Percentiles rank a stretch among this genome's conserved stretches.
phyloP scores from a whole-genome alignment of 352 stramenopile genomes.

The Pythium rishiriense region DNA sequence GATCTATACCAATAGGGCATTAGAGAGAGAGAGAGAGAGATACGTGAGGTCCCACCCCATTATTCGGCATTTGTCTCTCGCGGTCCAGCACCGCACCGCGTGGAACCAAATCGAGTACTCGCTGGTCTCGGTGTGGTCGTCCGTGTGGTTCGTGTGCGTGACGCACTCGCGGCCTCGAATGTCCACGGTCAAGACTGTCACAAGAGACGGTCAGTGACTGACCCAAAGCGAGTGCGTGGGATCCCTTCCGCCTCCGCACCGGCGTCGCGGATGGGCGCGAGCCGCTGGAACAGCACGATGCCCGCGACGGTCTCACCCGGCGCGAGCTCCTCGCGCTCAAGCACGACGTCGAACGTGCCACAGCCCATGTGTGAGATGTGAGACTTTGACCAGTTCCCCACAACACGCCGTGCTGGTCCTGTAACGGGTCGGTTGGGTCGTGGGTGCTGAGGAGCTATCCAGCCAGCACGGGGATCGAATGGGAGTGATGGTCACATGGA shows the following conservation, averaged over 20 bases:
- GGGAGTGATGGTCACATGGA: too few relatives aligned
- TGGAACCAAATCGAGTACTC: slow-evolving; percentile 1
- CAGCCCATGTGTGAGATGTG: too few relatives aligned
- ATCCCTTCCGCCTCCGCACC: not conserved
- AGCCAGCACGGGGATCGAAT: too few relatives aligned
- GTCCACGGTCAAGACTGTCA: not conserved
- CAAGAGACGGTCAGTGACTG: too few relatives aligned
- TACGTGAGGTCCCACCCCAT: too few relatives aligned
- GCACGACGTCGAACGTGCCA: not conserved
- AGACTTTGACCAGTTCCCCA: too few relatives aligned
- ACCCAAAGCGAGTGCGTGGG: too few relatives aligned
- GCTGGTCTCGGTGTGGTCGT: not conserved
- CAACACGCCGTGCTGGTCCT: too few relatives aligned
- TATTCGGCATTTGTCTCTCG: not conserved
- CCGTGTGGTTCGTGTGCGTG: not conserved
- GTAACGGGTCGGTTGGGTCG: too few relatives aligned
- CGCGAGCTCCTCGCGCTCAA: not conserved
- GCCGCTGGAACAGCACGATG: not conserved
- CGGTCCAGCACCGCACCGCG: not conserved
- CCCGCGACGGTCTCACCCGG: not conserved
- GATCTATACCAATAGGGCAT: too few relatives aligned
- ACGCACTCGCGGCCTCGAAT: not conserved
- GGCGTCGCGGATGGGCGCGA: not conserved
- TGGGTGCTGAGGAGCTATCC: too few relatives aligned
- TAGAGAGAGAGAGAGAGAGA: not conserved